Conservation (phyloP, 352 stramenopile genomes). For the Sclerospora graminicola region DNA sequence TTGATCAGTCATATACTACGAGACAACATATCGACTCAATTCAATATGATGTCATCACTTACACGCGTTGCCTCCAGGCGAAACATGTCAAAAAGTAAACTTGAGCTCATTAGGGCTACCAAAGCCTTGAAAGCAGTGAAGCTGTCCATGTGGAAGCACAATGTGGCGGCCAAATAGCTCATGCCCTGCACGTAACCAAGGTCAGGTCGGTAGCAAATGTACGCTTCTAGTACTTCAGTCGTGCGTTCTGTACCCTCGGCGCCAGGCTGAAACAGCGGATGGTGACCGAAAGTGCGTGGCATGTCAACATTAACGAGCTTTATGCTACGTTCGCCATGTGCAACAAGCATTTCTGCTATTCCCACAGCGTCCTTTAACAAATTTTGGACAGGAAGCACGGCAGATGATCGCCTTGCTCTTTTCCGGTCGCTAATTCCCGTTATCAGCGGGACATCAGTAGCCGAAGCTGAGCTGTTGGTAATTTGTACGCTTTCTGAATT, state of each 20-base stretch:
- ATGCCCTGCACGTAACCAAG: slow-evolving; percentile 83
- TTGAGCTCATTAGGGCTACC: slow-evolving; percentile 74
- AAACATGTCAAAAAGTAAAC: slow-evolving; percentile 84
- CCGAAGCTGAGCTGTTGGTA: not conserved
- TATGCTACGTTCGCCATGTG: slow-evolving; percentile 72
- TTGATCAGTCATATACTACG: not conserved
- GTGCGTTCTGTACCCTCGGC: slow-evolving; percentile 62
- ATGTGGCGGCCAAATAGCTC: slow-evolving; percentile 74
- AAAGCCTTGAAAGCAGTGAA: slow-evolving; percentile 82
- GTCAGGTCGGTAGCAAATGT: slow-evolving; percentile 81
- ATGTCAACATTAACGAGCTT: slow-evolving; percentile 78
- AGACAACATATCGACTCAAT: not conserved
- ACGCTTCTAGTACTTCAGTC: slow-evolving; percentile 74
- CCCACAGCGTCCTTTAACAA: slow-evolving; percentile 62
- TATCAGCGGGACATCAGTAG: not conserved
- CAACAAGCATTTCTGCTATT: slow-evolving; percentile 74
- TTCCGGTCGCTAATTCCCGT: slow-evolving; percentile 9
- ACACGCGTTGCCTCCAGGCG: slow-evolving; percentile 70
- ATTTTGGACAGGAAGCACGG: slow-evolving; percentile 23
- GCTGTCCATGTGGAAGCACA: slow-evolving; percentile 85
- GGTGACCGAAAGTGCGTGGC: slow-evolving; percentile 76
- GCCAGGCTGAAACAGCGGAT: slow-evolving; percentile 65
- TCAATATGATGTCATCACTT: slow-evolving; percentile 6
- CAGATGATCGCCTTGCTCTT: slow-evolving; percentile 20
- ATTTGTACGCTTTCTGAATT: not conserved